A percentile compares a stretch with the other conserved stretches of the same genome.
Evolutionary conservation across 345 rosid species (phyloP).

Genomic region (Moringa oleifera): DNA sequence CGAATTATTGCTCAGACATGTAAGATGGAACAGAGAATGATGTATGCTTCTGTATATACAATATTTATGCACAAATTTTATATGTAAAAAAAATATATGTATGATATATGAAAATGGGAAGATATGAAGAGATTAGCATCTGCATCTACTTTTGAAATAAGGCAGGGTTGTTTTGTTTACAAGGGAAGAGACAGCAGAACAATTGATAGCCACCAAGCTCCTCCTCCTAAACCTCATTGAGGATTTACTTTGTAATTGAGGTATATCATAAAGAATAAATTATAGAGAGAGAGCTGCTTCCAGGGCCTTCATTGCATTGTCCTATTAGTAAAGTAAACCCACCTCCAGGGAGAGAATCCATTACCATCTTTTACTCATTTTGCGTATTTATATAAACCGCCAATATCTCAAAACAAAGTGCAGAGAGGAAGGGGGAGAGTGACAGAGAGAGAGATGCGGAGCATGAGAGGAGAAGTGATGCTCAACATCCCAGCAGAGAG

Average conservation of each 20-base stretch:
- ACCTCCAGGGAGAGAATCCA: background rate
- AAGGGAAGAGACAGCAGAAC: background rate
- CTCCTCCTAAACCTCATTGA: too few relatives aligned
- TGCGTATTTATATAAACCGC: background rate
- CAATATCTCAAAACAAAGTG: background rate
- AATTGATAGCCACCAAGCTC: conserved; percentile 1
- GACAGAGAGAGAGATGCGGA: conserved; percentile 16
- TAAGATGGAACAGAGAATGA: too few relatives aligned
- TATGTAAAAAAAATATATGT: too few relatives aligned
- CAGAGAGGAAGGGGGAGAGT: background rate
- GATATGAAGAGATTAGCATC: too few relatives aligned
- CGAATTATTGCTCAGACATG: too few relatives aligned
- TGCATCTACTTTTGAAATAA: too few relatives aligned
- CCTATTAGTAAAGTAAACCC: conserved; percentile 4
- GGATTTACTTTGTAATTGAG: background rate
- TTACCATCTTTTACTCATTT: too few relatives aligned
- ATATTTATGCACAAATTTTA: too few relatives aligned
- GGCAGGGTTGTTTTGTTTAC: background rate
- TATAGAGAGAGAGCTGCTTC: background rate
- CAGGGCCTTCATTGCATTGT: conserved; percentile 11
- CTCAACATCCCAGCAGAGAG: conserved; percentile 33
- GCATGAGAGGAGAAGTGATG: conserved; percentile 32
- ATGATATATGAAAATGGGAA: too few relatives aligned
- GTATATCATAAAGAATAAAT: too few relatives aligned
- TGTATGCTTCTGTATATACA: too few relatives aligned